These are phyloP conservation scores for Trichoderma gamsii DNA, from an alignment of 495 filamentous ascomycete genomes.

Conservation along the genomic window DNA sequence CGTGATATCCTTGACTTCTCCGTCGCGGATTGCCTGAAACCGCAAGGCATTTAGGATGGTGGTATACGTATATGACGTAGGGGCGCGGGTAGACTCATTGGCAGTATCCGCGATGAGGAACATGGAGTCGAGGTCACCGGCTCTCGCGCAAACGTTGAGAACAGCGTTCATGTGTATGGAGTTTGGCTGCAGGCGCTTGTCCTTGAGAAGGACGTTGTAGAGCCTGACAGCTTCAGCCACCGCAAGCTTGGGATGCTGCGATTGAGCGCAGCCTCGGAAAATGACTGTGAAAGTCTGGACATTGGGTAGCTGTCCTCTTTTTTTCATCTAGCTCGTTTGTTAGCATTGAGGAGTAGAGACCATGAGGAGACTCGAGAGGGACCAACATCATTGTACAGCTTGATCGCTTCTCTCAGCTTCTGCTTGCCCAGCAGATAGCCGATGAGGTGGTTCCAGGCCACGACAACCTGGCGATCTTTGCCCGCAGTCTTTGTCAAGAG, in stretches of 20 bases:
- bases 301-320: slow-evolving; percentile 69
- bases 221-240: slow-evolving; percentile 58
- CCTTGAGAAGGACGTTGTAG: slow-evolving; percentile 64
- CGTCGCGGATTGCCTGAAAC: slow-evolving; percentile 18
- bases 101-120: slow-evolving; percentile 67
- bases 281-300: slow-evolving; percentile 75
- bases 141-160: slow-evolving; percentile 67
- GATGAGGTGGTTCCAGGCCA: slow-evolving; percentile 85
- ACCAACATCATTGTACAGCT: slow-evolving; percentile 77
- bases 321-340: slow-evolving; percentile 71
- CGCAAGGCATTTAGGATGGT: slow-evolving; percentile 70
- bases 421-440: slow-evolving; percentile 58
- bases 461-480: slow-evolving; percentile 51
- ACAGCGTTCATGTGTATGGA: slow-evolving; percentile 83
- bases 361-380: not conserved
- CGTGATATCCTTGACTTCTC: slow-evolving; percentile 19
- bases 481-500: slow-evolving; percentile 61
- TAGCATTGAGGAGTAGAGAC: not conserved
- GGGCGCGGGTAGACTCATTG: slow-evolving; percentile 50
- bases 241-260: slow-evolving; percentile 44
- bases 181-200: slow-evolving; percentile 54
- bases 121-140: slow-evolving; percentile 64
- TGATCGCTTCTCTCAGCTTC: slow-evolving; percentile 56
- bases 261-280: slow-evolving; percentile 62
- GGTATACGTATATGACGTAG: slow-evolving; percentile 69